phyloP scores from a whole-genome alignment of 805 yeast species.

The Hanseniaspora valbyensis region DNA sequence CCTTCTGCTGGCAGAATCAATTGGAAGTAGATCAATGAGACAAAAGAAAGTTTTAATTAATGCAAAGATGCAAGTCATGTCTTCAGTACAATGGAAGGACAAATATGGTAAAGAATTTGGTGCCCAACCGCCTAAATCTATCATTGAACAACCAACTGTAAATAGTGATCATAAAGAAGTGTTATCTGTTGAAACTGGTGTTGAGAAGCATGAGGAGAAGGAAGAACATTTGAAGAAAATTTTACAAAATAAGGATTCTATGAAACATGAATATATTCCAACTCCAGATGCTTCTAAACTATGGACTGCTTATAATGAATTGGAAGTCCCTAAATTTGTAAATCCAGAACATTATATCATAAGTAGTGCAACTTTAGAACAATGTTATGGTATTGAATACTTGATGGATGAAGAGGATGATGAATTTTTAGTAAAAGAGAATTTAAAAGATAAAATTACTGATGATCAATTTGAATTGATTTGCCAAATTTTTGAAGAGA shows the following conservation, averaged over 20 bases:
- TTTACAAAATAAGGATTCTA: constrained; percentile 32
- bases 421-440: constrained; percentile 42
- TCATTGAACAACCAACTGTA: constrained; percentile 15
- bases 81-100: constrained; percentile 5
- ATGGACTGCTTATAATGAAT: constrained; percentile 69
- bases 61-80: constrained; percentile 10
- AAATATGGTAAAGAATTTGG: constrained; percentile 6
- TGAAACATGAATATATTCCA: constrained; percentile 56
- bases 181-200: constrained; percentile 93
- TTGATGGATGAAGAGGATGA: constrained; percentile 87
- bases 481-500: constrained; percentile 60
- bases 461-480: constrained; percentile 82
- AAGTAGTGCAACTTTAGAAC: constrained; percentile 92
- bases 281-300: constrained; percentile 86
- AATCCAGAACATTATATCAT: constrained; percentile 75
- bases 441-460: constrained; percentile 37
- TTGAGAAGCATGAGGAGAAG: constrained; percentile 93
- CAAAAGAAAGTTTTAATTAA: constrained; percentile 12
- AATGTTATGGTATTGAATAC: constrained; percentile 74
- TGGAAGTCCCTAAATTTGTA: constrained; percentile 53
- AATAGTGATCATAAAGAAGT: constrained; percentile 54
- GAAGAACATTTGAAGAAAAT: constrained; percentile 93
- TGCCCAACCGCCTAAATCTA: constrained; percentile 11
- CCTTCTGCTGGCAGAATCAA: constrained; percentile 8
- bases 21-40: constrained; percentile 15